Percentiles rank a stretch among this genome's conserved stretches.
Conservation (phyloP, 148 eudicot species). For the Tetragonia tetragonoides region DNA sequence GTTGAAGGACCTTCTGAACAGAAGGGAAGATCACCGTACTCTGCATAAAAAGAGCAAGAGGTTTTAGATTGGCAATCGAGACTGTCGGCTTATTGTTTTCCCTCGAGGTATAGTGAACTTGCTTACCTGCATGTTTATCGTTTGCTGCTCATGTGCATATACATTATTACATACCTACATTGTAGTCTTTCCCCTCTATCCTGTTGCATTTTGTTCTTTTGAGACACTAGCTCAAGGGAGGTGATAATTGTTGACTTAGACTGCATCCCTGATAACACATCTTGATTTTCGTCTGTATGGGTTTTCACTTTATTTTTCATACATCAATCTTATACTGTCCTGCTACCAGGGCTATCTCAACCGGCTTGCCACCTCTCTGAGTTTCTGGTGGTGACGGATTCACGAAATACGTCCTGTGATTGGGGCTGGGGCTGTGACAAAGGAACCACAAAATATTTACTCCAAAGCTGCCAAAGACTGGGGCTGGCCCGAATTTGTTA, state of each 20-base stretch:
- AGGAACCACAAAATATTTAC: constrained; percentile 98
- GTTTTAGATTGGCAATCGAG: constrained; percentile 94
- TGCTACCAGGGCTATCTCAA: constrained; percentile 98
- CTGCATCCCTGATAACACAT: not conserved
- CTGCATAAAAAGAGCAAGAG: constrained; percentile 93
- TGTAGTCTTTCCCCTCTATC: not conserved
- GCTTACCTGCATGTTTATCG: not conserved
- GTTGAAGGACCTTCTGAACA: constrained; percentile 91
- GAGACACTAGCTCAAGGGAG: not conserved
- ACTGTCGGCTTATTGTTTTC: constrained; percentile 94
- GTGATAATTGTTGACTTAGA: not conserved
- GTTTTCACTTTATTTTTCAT: not conserved
- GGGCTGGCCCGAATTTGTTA: constrained; percentile 99
- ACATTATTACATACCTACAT: not conserved
- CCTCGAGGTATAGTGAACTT: constrained; percentile 71
- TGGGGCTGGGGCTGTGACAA: constrained; percentile 96
- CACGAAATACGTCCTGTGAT: constrained; percentile 81
- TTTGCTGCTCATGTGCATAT: not conserved
- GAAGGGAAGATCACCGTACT: constrained; percentile 95
- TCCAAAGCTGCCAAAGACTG: constrained; percentile 99
- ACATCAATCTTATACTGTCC: constrained; percentile 29
- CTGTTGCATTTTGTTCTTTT: no score
- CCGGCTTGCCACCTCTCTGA: constrained; percentile 99
- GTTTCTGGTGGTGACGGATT: constrained; percentile 95
- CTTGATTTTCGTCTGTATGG: not conserved